Evolutionary conservation across 2,329 filamentous ascomycete species (phyloP).

Genomic region (Geosmithia flava): DNA sequence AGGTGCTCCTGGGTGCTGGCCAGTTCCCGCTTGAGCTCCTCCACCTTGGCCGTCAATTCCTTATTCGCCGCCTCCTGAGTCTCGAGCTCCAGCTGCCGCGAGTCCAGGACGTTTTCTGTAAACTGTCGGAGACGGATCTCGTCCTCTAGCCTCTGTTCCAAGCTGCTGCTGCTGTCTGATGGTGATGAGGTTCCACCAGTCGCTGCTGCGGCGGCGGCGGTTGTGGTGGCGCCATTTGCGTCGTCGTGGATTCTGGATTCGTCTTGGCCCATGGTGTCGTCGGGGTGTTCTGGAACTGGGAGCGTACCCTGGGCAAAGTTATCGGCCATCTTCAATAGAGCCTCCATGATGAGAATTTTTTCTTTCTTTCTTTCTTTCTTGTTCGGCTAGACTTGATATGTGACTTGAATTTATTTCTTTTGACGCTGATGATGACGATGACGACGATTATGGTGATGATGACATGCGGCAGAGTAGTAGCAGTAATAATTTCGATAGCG

Average conservation of each 20-base stretch:
- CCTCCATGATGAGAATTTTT: background rate
- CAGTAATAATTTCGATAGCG: background rate
- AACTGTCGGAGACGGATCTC: conserved; percentile 19
- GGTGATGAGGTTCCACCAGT: background rate
- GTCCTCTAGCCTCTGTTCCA: conserved; percentile 14
- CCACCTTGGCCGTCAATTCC: conserved; percentile 13
- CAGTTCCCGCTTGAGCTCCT: conserved; percentile 16
- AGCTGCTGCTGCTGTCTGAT: background rate
- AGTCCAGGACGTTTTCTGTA: conserved; percentile 22
- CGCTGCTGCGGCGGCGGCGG: too few relatives aligned
- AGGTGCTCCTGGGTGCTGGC: conserved; percentile 15
- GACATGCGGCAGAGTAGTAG: too few relatives aligned
- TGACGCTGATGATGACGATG: too few relatives aligned
- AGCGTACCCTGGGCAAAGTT: background rate
- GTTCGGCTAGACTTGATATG: background rate
- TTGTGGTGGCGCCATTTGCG: background rate
- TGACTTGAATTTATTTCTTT: background rate
- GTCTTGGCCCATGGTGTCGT: conserved; percentile 1
- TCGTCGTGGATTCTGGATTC: background rate
- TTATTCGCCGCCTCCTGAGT: conserved; percentile 14
- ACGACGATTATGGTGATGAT: too few relatives aligned
- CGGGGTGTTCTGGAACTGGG: background rate
- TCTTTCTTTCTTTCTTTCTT: background rate
- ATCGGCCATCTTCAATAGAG: background rate
- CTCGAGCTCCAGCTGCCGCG: conserved; percentile 20